Evolutionary conservation across 805 yeast genomes (phyloP).

Genomic region (Yamadazyma scolyti): DNA sequence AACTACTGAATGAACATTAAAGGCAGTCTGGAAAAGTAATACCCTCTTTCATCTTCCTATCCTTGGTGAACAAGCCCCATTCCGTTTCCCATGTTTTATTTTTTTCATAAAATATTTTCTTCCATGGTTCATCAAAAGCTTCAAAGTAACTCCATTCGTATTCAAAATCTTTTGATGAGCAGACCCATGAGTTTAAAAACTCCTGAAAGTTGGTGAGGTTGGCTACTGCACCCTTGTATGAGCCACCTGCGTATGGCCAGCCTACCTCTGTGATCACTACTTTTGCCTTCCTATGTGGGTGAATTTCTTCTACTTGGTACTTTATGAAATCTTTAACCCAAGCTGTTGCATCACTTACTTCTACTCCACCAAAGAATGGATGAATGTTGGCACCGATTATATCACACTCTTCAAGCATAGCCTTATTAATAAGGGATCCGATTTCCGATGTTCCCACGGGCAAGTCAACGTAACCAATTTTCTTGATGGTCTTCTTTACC

Average conservation of each 20-base stretch:
- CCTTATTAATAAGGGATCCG: constrained; percentile 42
- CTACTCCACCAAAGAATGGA: constrained; percentile 64
- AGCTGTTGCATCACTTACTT: constrained; percentile 41
- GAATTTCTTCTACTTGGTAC: constrained; percentile 39
- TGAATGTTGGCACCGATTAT: constrained; percentile 61
- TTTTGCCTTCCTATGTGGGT: constrained; percentile 20
- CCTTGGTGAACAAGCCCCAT: constrained; percentile 61
- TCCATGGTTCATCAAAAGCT: constrained; percentile 76
- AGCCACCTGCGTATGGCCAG: constrained; percentile 69
- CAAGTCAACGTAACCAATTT: constrained; percentile 29
- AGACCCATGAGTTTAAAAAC: constrained; percentile 52
- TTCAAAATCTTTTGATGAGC: constrained; percentile 32
- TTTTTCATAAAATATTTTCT: constrained; percentile 45
- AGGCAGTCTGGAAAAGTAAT: constrained; percentile 36
- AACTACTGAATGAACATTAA: not conserved
- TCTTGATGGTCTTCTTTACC: constrained; percentile 34
- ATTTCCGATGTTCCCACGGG: constrained; percentile 64
- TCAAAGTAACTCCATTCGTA: constrained; percentile 60
- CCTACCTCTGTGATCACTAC: constrained; percentile 61
- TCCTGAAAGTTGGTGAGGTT: constrained; percentile 39
- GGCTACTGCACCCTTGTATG: constrained; percentile 43
- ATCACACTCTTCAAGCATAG: constrained; percentile 45
- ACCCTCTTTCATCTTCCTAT: constrained; percentile 43
- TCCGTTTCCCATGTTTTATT: constrained; percentile 61
- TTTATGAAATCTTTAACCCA: constrained; percentile 53